phyloP scores from a whole-genome alignment of 208 protist species.

The Trypanosoma theileri region DNA sequence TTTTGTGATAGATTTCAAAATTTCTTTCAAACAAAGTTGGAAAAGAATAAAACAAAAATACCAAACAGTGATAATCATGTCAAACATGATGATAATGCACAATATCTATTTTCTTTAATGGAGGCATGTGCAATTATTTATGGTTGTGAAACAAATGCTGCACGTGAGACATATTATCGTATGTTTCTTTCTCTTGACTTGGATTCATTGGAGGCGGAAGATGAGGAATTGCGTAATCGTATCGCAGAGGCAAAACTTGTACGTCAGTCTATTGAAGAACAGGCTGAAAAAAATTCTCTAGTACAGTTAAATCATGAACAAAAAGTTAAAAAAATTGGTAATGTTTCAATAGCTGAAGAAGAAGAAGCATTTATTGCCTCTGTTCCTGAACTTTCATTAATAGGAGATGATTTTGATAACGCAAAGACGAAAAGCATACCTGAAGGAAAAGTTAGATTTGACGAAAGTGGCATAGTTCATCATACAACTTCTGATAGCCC shows the following conservation, averaged over 20 bases:
- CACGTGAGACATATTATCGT: slow-evolving; percentile 66
- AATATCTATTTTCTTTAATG: slow-evolving; percentile 85
- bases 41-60: slow-evolving; percentile 4
- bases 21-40: slow-evolving; percentile 53
- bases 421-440: background rate
- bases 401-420: slow-evolving; percentile 9
- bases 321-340: no score
- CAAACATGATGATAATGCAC: slow-evolving; percentile 33
- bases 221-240: slow-evolving; percentile 42
- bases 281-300: no score
- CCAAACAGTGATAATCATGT: background rate
- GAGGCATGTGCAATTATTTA: slow-evolving; percentile 85
- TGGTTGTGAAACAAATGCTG: slow-evolving; percentile 64
- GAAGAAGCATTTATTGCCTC: slow-evolving; percentile 28
- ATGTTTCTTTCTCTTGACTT: slow-evolving; percentile 68
- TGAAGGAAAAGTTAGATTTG: background rate
- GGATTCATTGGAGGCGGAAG: slow-evolving; percentile 62
- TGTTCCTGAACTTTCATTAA: slow-evolving; percentile 24
- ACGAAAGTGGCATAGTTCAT: no score
- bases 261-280: slow-evolving; percentile 7
- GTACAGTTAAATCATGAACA: no score
- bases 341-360: background rate
- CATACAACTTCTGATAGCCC: background rate
- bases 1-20: slow-evolving; percentile 88
- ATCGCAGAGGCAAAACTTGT: slow-evolving; percentile 38